Evolutionary conservation across 306 rosid genomes (phyloP), one percentile per base, ranked within the genome.

Genomic region (Quercus glauca): DNA sequence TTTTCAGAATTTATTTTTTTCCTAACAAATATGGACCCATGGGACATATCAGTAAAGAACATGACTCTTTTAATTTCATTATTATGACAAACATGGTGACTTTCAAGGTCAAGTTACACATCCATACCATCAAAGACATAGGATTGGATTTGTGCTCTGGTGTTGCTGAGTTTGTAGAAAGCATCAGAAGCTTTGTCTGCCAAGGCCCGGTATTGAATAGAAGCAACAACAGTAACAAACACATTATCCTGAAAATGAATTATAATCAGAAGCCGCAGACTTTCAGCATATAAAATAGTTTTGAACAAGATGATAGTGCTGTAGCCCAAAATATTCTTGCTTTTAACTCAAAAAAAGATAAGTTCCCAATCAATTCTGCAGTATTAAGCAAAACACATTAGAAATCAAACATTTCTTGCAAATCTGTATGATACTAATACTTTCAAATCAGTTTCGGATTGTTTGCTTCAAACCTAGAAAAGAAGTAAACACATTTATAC

Each of bases 171-270:
- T 87, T 88, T 88, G 72, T 88, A 88, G 76, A 83, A 88, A 71
- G 91, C 91, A 83, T 88, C 91, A 3, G 78, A 58, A 31, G 91
- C 91, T 79, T 82, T 88, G 4, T 75, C 86, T 43, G 87, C 80
- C 53, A 88, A 33, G 58, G 91, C 89, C 70, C 91, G 91, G 74
- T 85, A 88, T 78, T 88, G 91, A 83, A 88, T 21, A 23, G 89
- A 88, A 45, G 91, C 91, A 72, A 85, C 89, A 41, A 88, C 91
- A 73, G 84, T 88, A 35, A 88, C 91, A 78, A 88, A 88, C 74
- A 88, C 91, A 6, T 85, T 88, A 78, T 88, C 91, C 91, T 88
- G 86, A 64, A 69, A 61, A 67, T 19, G 77, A 6, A 64, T 29
- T 56, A 69, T 55, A 17, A 71, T 84, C 67, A 81, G 80, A 73